Evolutionary conservation across 2,329 filamentous ascomycete species (phyloP), one percentile per base, ranked within the genome.

Genomic region (Sarocladium strictum): DNA sequence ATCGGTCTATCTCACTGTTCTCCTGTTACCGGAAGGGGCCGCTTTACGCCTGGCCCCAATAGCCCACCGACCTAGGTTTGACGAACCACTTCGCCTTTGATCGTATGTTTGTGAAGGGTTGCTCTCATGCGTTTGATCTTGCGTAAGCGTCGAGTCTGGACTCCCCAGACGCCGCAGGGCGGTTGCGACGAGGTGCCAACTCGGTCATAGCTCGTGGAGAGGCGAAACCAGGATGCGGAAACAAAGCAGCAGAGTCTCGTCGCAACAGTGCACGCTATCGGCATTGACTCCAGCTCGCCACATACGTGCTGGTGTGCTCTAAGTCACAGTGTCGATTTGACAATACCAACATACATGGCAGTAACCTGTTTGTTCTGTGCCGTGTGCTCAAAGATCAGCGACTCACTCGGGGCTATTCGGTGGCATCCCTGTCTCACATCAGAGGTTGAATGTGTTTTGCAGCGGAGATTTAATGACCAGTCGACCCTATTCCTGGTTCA

Each of bases 391-490:
- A n/a, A 47, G 3, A 47, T 23, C 17, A 3, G 12, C 43, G 47
- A 51, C 27, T 33, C 27, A 35, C 43, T 49, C 40, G 40, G 47
- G 12, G 15, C n/a, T 32, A 51, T 29, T 51, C 47, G 47, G 47
- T 23, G 47, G 47, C 47, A 51, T 51, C 27, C 12, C 47, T 51
- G 47, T 51, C 47, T 51, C 47, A 51, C 47, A 9, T 21, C 21
- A 35, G 17, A 14, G 47, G 40, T 9, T 4, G 11, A 5, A 14
- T 26, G 14, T 51, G 47, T 51, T 51, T 51, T 51, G 47, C 47
- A 51, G 47, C 47, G 47, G 27, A 51, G n/a, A 51, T 51, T 51
- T 51, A 51, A 51, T 51, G 47, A 27, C 47, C 17, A 11, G 23
- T 35, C 47, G 14, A 27, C 26, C 47, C 27, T 24, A 49, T 27